Percentiles rank a stretch among this genome's conserved stretches.
Conservation (phyloP, 345 rosid genomes). For the Gossypium raimondii region DNA sequence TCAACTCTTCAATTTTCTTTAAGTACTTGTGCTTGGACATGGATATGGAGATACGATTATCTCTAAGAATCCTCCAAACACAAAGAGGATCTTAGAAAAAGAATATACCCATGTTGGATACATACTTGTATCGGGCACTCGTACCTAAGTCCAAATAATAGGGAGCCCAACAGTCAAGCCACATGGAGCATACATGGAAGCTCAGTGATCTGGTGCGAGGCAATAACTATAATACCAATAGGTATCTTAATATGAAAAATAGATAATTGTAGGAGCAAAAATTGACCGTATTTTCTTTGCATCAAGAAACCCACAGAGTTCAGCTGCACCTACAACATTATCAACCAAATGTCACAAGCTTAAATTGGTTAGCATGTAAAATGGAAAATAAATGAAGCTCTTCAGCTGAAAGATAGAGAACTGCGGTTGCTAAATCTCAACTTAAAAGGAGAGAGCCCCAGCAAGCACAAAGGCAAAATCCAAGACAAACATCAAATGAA, state of each 20-base stretch:
- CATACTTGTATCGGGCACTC: too few species aligned
- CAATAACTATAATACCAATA: not conserved
- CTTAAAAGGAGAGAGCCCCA: not conserved
- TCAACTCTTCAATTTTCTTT: too few species aligned
- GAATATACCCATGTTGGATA: too few species aligned
- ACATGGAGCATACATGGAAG: not conserved
- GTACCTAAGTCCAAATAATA: too few species aligned
- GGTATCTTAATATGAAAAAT: not conserved
- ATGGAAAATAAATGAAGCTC: not conserved
- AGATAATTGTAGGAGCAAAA: not conserved
- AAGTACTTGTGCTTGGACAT: too few species aligned
- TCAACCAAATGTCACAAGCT: not conserved
- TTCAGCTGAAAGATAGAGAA: not conserved
- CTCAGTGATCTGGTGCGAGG: not conserved
- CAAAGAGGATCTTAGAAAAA: too few species aligned
- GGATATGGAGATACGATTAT: too few species aligned
- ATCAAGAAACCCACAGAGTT: constrained; percentile 83
- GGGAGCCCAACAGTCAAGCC: not conserved
- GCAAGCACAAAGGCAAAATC: not conserved
- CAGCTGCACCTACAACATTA: constrained; percentile 60
- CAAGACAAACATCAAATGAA: not conserved
- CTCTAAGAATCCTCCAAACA: too few species aligned
- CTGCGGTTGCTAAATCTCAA: not conserved
- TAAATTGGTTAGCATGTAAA: not conserved
- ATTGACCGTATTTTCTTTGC: constrained; percentile 72